These are phyloP conservation scores for Thymus quinquecostatus DNA, from an alignment of 257 asterid species.

Conservation along the genomic window DNA sequence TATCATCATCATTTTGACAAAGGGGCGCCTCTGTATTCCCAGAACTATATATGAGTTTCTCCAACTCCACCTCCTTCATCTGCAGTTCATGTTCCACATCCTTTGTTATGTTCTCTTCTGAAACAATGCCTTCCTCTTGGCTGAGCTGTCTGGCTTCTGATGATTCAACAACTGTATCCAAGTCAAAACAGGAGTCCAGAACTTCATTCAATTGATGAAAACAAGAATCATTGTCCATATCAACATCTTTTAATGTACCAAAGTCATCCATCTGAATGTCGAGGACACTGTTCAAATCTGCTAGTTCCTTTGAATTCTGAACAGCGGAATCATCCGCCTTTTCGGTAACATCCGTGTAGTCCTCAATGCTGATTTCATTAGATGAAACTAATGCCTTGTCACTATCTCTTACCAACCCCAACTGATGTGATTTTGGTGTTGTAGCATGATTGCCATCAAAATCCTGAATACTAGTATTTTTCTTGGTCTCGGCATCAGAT, in stretches of 20 bases:
- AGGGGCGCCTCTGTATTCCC: conserved; percentile 36
- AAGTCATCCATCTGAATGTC: conserved; percentile 37
- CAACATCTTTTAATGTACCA: conserved; percentile 36
- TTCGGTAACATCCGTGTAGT: conserved; percentile 37
- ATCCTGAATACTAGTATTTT: conserved; percentile 13
- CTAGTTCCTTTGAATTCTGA: conserved; percentile 35
- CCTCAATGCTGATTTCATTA: conserved; percentile 27
- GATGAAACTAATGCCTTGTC: conserved; percentile 32
- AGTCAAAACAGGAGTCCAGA: conserved; percentile 45
- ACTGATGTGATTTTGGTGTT: conserved; percentile 28
- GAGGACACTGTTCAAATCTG: conserved; percentile 24
- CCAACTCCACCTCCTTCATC: conserved; percentile 73
- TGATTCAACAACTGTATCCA: conserved; percentile 46
- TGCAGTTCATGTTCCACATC: conserved; percentile 58
- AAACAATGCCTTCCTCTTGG: conserved; percentile 33
- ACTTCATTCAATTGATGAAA: conserved; percentile 47
- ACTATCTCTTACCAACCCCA: conserved; percentile 25
- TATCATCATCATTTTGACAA: conserved; percentile 48
- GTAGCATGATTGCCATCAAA: conserved; percentile 30
- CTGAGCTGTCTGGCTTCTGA: conserved; percentile 36
- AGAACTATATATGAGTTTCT: conserved; percentile 55
- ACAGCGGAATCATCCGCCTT: conserved; percentile 33
- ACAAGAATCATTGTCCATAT: conserved; percentile 36
- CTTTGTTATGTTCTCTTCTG: conserved; percentile 35
- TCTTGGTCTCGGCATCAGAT: conserved; percentile 33